Percentiles rank a stretch among this genome's conserved stretches.
These are phyloP conservation scores for Sugiyamaella pinicola DNA, from an alignment of 1,139 yeast species.

Conservation along the genomic window DNA sequence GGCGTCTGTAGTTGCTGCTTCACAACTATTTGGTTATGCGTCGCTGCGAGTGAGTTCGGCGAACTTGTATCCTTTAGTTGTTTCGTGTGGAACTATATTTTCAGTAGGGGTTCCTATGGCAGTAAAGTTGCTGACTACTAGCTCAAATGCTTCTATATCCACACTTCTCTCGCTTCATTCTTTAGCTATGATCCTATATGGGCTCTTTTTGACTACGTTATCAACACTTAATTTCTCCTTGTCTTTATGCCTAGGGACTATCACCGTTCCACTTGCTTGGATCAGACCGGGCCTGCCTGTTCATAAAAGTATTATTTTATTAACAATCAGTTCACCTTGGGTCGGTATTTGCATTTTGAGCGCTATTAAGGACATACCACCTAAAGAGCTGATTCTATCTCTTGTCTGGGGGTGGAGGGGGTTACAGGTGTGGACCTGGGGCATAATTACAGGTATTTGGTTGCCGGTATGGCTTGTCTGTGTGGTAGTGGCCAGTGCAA, in stretches of 20 bases:
- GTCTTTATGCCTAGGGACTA: conserved; percentile 68
- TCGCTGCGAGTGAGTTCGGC: conserved; percentile 27
- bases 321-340: conserved; percentile 36
- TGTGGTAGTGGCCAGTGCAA: conserved; percentile 18
- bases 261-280: conserved; percentile 72
- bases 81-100: conserved; percentile 23
- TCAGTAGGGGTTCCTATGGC: conserved; percentile 23
- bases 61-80: conserved; percentile 19
- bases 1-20: conserved; percentile 29
- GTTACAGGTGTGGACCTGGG: conserved; percentile 87
- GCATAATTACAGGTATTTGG: conserved; percentile 74
- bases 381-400: conserved; percentile 21
- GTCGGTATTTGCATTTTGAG: conserved; percentile 47
- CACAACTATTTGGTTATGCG: conserved; percentile 29
- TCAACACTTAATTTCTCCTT: conserved; percentile 84
- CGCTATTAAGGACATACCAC: conserved; percentile 15
- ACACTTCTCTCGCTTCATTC: conserved; percentile 38
- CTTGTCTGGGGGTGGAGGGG: conserved; percentile 67
- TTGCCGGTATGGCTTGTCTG: conserved; percentile 72
- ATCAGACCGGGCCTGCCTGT: conserved; percentile 47
- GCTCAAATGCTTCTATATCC: conserved; percentile 10
- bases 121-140: conserved; percentile 16
- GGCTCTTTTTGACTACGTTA: conserved; percentile 71
- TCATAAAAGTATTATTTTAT: conserved; percentile 22
- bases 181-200: conserved; percentile 58